phyloP scores from a whole-genome alignment of 192 early-diverging fungal species.

The Dimargaris xerosporica region DNA sequence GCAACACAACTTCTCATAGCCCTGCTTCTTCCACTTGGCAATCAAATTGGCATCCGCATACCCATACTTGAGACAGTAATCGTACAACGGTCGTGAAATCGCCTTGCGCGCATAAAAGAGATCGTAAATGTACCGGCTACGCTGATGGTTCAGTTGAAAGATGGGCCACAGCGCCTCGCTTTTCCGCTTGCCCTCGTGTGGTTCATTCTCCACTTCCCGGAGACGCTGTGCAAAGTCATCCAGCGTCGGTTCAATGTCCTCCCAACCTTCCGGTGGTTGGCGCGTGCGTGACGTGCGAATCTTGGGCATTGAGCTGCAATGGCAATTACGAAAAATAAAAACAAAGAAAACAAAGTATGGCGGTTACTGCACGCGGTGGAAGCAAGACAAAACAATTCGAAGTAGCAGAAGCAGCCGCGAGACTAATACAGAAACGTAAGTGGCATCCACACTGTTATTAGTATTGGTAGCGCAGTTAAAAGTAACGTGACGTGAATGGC shows the following conservation, averaged over 20 bases:
- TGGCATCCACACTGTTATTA: too few species aligned
- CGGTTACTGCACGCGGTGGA: not conserved
- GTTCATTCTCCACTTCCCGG: conserved; percentile 97
- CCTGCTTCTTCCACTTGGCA: conserved; percentile 96
- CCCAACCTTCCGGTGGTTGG: conserved; percentile 85
- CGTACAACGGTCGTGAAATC: conserved; percentile 83
- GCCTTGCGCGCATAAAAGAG: conserved; percentile 90
- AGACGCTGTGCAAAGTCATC: conserved; percentile 82
- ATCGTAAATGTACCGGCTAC: conserved; percentile 92
- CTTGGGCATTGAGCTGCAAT: conserved; percentile 46
- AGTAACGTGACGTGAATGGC: too few species aligned
- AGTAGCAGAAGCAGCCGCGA: too few species aligned
- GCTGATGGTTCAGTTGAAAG: conserved; percentile 93
- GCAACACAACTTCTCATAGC: conserved; percentile 97
- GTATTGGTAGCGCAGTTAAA: too few species aligned
- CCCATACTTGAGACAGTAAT: conserved; percentile 80
- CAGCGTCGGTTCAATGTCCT: conserved; percentile 87
- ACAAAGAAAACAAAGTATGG: not conserved
- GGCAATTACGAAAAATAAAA: not conserved
- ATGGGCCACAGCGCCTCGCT: conserved; percentile 88
- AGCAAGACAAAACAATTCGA: too few species aligned
- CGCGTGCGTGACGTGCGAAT: conserved; percentile 62
- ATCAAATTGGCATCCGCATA: conserved; percentile 88
- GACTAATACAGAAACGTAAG: too few species aligned
- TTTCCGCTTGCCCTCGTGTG: conserved; percentile 84